Base-by-base conservation (phyloP, 257 asterid species). In the Orobanche coerulescens region DNA sequence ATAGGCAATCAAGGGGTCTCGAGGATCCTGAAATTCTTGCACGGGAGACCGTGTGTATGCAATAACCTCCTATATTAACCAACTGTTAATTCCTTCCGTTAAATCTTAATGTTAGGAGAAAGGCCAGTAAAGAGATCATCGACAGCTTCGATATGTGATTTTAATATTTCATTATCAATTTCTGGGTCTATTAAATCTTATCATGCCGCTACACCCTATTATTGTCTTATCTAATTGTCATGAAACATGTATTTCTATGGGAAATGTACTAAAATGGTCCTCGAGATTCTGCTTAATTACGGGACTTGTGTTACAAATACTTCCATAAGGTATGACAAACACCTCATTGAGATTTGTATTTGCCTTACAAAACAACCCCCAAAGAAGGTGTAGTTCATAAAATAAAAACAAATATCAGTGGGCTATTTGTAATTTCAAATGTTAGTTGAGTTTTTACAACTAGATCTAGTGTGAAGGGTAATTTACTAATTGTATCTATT, bases 11-110 rank as follows among this genome's bases (percentile, higher is more conserved):
- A 39, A 70, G 92, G 78, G 95, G 91, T 71, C 84, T 89, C 12
- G 97, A 89, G 55, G 99, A 93, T 78, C 99, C 97, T 63, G 96
- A 89, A 73, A 80, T 93, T 67, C 95, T 93, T 59, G 97, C 99
- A 0, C 73, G 97, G 62, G 97, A 89, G 84, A 93, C 99, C 22
- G 99, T 89, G 75, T 93, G 99, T 93, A 93, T 74, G 99, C 75
- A 68, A 69, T 56, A 40, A 44, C 63, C 54, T 60, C 40, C 42
- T 16, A 46, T 14, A 2, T 60, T 34, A 37, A 20, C 43, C 18
- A 44, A 63, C 53, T 62, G 49, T 48, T 43, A 5, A 46, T 40
- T 31, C 13, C 53, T 1, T 34, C 73, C 53, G 22, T n/a, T 42
- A 58, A 66, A 22, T 15, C 58, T 42, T 48, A 25, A 49, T 36